Evolutionary conservation across 2,329 filamentous ascomycete species (phyloP).

Genomic region (Pseudogymnoascus verrucosus): DNA sequence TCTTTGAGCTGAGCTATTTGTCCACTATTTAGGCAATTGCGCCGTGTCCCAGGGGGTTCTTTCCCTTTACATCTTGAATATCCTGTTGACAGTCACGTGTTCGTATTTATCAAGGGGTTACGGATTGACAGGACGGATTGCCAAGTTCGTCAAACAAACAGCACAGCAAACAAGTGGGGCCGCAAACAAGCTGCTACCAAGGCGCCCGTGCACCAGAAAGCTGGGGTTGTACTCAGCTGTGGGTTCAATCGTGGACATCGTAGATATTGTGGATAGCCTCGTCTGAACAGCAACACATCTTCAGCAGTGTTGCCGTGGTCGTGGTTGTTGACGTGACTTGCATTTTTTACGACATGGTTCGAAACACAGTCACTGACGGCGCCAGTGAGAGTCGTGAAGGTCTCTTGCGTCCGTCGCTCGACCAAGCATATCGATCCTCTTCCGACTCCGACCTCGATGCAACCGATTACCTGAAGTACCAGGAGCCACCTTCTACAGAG

Average conservation of each 20-base stretch:
- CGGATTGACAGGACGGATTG: background rate
- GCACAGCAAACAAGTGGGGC: background rate
- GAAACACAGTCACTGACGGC: background rate
- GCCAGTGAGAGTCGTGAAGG: slow-evolving; percentile 25
- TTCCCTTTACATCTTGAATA: background rate
- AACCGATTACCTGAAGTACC: slow-evolving; percentile 31
- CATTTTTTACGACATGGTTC: background rate
- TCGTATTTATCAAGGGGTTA: background rate
- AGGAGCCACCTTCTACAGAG: slow-evolving; percentile 18
- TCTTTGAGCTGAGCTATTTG: background rate
- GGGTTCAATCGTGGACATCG: background rate
- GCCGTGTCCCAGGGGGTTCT: background rate
- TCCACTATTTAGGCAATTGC: background rate
- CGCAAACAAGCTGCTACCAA: background rate
- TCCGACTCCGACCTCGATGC: slow-evolving; percentile 34
- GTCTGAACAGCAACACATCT: background rate
- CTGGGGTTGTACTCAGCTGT: background rate
- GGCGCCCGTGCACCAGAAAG: background rate
- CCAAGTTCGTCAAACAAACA: background rate
- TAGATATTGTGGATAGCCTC: background rate
- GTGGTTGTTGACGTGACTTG: background rate
- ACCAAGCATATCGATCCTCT: slow-evolving; percentile 26
- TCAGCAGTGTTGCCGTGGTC: background rate
- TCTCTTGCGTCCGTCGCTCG: slow-evolving; percentile 27
- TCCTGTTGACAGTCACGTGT: background rate